Evolutionary conservation across 108 stramenopile genomes (phyloP).

Genomic region (Cylindrotheca closterium): DNA sequence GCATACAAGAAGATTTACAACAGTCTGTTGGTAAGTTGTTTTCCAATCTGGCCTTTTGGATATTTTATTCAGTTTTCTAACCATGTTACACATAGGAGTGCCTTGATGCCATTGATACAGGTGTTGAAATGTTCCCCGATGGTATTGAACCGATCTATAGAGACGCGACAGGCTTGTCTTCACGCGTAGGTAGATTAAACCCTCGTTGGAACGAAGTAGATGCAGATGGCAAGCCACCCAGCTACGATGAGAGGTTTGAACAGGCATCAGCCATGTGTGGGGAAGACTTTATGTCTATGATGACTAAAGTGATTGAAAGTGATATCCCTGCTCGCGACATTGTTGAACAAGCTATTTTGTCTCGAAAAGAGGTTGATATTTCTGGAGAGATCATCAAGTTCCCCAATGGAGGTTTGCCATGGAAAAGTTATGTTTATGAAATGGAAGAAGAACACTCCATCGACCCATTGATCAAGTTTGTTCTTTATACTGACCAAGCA

Average conservation of each 20-base stretch:
- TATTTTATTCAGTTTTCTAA: too few relatives aligned
- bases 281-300: conserved; percentile 78
- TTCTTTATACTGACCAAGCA: conserved; percentile 88
- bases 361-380: conserved; percentile 63
- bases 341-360: conserved; percentile 77
- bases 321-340: conserved; percentile 91
- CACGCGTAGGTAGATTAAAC: conserved; percentile 87
- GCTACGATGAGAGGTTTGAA: conserved; percentile 87
- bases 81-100: too few relatives aligned
- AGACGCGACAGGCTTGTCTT: conserved; percentile 84
- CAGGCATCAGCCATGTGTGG: conserved; percentile 83
- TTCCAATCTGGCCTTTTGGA: too few relatives aligned
- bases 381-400: conserved; percentile 85
- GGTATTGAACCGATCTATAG: conserved; percentile 61
- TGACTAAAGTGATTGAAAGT: conserved; percentile 77
- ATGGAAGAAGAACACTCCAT: conserved; percentile 71
- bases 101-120: conserved; percentile 99
- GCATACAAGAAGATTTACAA: conserved; percentile 83
- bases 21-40: conserved; percentile 69
- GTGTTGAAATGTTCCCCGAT: conserved; percentile 79
- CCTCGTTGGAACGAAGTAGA: conserved; percentile 93
- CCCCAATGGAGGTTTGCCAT: conserved; percentile 85
- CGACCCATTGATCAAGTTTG: conserved; percentile 86
- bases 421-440: conserved; percentile 92
- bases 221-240: conserved; percentile 43